These are phyloP conservation scores for Kalmanozyma brasiliensis DNA, from an alignment of 1,284 basidiomycete genomes.

Conservation along the genomic window DNA sequence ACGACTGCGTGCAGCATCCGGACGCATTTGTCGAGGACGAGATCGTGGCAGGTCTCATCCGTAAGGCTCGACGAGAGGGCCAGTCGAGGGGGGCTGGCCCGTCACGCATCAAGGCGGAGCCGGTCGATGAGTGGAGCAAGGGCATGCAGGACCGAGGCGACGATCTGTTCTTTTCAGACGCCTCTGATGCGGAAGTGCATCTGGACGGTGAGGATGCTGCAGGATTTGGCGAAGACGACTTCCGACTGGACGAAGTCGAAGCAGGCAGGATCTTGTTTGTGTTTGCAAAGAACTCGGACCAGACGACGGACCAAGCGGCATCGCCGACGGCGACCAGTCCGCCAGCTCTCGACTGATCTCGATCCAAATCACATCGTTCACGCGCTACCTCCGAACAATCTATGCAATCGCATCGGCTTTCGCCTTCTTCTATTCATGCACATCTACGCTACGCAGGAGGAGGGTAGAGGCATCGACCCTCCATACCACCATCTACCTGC, in stretches of 20 bases:
- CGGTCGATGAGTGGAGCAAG: conserved; percentile 29
- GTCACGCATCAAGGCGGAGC: conserved; percentile 14
- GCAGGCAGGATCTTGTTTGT: conserved; percentile 48
- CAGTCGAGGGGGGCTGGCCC: not conserved
- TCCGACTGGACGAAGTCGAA: conserved; percentile 25
- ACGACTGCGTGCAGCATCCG: conserved; percentile 70
- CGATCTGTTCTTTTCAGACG: conserved; percentile 24
- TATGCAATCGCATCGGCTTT: no score
- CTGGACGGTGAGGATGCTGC: conserved; percentile 4
- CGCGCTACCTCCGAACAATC: no score
- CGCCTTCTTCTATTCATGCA: no score
- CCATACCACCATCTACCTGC: conserved; percentile 81
- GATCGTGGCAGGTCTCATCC: conserved; percentile 25
- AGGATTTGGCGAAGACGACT: conserved; percentile 1
- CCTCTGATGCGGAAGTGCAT: conserved; percentile 7
- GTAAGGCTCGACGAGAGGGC: conserved; percentile 1
- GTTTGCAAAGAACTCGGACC: conserved; percentile 45
- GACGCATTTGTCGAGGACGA: conserved; percentile 35
- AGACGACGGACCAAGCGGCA: conserved; percentile 10
- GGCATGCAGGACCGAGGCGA: conserved; percentile 31
- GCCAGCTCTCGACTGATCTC: conserved; percentile 8
- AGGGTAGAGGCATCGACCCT: conserved; percentile 71
- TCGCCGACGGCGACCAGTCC: conserved; percentile 4
- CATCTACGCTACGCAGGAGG: conserved; percentile 14
- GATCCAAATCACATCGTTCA: not conserved